phyloP scores from a whole-genome alignment of 2,329 filamentous ascomycete genomes.

The Clarireedia homoeocarpa region DNA sequence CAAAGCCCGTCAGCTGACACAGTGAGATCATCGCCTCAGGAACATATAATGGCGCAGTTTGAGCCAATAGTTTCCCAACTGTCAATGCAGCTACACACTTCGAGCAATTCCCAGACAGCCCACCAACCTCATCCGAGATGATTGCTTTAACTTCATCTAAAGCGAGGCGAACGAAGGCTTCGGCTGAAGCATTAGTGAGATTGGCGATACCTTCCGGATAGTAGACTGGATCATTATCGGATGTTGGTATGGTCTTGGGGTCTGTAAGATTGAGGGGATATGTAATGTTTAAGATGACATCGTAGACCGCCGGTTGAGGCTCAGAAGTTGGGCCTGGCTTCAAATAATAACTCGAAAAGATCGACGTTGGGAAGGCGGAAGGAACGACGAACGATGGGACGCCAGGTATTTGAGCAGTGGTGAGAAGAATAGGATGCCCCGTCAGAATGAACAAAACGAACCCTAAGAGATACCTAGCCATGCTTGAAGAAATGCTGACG shows the following conservation, averaged over 20 bases:
- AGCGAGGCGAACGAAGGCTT: conserved; percentile 36
- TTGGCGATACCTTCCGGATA: conserved; percentile 41
- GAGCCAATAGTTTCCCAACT: conserved; percentile 42
- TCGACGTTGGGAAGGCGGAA: conserved; percentile 41
- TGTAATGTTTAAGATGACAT: conserved; percentile 46
- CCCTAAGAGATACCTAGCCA: background rate
- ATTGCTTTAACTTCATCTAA: conserved; percentile 39
- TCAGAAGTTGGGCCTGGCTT: conserved; percentile 38
- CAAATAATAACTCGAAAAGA: conserved; percentile 42
- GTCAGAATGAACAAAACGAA: background rate
- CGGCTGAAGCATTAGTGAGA: conserved; percentile 33
- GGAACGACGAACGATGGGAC: conserved; percentile 34
- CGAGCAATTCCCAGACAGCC: conserved; percentile 38
- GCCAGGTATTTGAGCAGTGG: conserved; percentile 25
- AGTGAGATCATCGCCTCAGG: conserved; percentile 43
- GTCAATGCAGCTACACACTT: conserved; percentile 45
- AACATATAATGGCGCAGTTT: conserved; percentile 39
- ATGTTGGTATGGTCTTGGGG: conserved; percentile 41
- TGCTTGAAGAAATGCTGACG: background rate
- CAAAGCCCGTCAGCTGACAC: conserved; percentile 40
- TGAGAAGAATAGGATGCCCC: background rate
- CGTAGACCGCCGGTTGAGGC: conserved; percentile 45
- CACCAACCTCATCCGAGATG: conserved; percentile 30
- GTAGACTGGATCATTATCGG: conserved; percentile 41
- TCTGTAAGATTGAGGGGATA: conserved; percentile 47